These are phyloP conservation scores for Melaleuca alternifolia DNA, from an alignment of 345 rosid genomes.

Conservation along the genomic window DNA sequence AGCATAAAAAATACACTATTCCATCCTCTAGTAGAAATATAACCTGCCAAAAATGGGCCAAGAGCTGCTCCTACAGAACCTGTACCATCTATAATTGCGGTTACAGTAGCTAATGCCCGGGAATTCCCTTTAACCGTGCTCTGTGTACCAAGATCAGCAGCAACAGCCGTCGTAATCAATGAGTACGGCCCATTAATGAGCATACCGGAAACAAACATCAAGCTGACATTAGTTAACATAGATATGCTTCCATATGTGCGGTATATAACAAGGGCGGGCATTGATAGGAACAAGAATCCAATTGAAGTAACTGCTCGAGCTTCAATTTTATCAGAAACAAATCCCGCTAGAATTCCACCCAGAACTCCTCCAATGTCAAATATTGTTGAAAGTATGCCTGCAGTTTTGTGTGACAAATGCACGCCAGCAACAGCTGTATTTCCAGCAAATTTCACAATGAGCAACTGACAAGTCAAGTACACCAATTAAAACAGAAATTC, in stretches of 20 bases:
- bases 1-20: conserved; percentile 78
- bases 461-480: neutral
- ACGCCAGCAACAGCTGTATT: conserved; percentile 74
- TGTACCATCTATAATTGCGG: conserved; percentile 91
- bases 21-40: conserved; percentile 77
- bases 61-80: conserved; percentile 92
- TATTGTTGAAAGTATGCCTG: conserved; percentile 73
- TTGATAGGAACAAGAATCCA: conserved; percentile 53
- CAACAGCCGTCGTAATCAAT: conserved; percentile 88
- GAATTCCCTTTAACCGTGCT: conserved; percentile 58
- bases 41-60: conserved; percentile 86
- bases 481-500: neutral
- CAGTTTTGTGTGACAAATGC: conserved; percentile 68
- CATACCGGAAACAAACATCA: conserved; percentile 75
- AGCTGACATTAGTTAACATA: conserved; percentile 37
- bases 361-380: conserved; percentile 83
- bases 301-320: conserved; percentile 78
- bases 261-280: conserved; percentile 64
- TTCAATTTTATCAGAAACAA: conserved; percentile 59
- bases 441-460: conserved; percentile 4
- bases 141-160: conserved; percentile 96
- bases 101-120: conserved; percentile 81
- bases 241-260: conserved; percentile 57
- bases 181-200: conserved; percentile 86
- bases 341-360: conserved; percentile 76